Conservation (phyloP, 2,329 filamentous ascomycete genomes). For the Aspergillus felis region DNA sequence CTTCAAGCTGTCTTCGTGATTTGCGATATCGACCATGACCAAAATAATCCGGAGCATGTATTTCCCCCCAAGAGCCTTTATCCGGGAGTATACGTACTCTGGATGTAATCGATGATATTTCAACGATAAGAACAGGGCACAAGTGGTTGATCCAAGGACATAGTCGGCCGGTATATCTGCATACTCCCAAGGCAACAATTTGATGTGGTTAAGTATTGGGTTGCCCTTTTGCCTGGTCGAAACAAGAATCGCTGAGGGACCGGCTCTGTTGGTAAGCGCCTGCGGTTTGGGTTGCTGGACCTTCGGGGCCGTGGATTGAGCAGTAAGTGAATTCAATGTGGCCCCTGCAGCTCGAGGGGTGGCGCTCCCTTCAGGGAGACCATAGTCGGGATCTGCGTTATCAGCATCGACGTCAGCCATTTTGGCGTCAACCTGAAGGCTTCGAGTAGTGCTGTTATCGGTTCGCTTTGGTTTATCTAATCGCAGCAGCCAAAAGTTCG, state of each 20-base stretch:
- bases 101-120: constrained; percentile 98
- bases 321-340: constrained; percentile 36
- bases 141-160: constrained; percentile 79
- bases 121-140: constrained; percentile 85
- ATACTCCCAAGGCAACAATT: constrained; percentile 88
- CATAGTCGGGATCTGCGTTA: constrained; percentile 41
- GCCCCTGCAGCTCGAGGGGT: constrained; percentile 47
- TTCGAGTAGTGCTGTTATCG: background rate
- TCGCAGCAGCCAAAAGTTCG: background rate
- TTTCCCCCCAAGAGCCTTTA: constrained; percentile 76
- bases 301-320: constrained; percentile 41
- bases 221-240: constrained; percentile 94
- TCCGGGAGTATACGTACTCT: constrained; percentile 95
- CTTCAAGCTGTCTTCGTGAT: constrained; percentile 84
- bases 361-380: constrained; percentile 27
- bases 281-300: constrained; percentile 87
- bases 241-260: constrained; percentile 78
- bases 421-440: background rate
- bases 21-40: constrained; percentile 89
- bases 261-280: constrained; percentile 63
- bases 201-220: constrained; percentile 78
- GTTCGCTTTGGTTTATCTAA: background rate
- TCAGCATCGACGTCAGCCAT: constrained; percentile 47
- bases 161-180: constrained; percentile 96
- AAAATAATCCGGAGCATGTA: constrained; percentile 84